Conservation (phyloP, 257 asterid genomes). For the Cordia subcordata region DNA sequence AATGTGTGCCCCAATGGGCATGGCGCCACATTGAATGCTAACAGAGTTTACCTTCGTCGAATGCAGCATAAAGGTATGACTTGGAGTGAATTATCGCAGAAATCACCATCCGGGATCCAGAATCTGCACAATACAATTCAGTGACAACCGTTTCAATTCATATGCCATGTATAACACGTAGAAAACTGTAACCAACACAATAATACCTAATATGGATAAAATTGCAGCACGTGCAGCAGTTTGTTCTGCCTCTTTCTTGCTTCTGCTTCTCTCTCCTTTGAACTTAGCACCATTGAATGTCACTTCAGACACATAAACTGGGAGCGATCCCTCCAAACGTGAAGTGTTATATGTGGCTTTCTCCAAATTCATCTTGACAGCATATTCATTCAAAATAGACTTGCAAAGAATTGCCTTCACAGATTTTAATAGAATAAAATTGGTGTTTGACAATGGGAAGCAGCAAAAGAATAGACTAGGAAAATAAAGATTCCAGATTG, state of each 20-base stretch:
- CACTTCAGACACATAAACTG: slow-evolving; percentile 35
- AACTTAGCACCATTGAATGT: slow-evolving; percentile 34
- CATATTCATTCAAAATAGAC: slow-evolving; percentile 47
- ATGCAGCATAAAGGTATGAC: slow-evolving; percentile 27
- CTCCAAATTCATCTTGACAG: slow-evolving; percentile 28
- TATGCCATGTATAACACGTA: background rate
- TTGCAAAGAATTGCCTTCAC: slow-evolving; percentile 48
- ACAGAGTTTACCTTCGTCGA: slow-evolving; percentile 18
- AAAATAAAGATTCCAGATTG: background rate
- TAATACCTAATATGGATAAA: slow-evolving; percentile 46
- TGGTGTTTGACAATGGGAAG: background rate
- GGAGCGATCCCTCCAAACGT: slow-evolving; percentile 18
- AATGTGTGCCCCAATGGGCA: slow-evolving; percentile 7
- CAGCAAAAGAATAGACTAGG: background rate
- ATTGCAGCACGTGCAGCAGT: slow-evolving; percentile 63
- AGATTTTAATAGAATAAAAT: background rate
- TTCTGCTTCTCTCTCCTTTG: slow-evolving; percentile 42
- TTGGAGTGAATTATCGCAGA: slow-evolving; percentile 42
- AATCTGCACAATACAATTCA: slow-evolving; percentile 30
- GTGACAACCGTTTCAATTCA: slow-evolving; percentile 1
- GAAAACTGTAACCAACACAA: background rate
- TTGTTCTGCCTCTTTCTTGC: slow-evolving; percentile 64
- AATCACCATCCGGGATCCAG: slow-evolving; percentile 29
- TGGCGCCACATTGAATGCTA: slow-evolving; percentile 6
- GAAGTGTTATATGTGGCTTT: slow-evolving; percentile 37